Conservation (phyloP, 1,139 yeast genomes). For the Petasospora fabianii region DNA sequence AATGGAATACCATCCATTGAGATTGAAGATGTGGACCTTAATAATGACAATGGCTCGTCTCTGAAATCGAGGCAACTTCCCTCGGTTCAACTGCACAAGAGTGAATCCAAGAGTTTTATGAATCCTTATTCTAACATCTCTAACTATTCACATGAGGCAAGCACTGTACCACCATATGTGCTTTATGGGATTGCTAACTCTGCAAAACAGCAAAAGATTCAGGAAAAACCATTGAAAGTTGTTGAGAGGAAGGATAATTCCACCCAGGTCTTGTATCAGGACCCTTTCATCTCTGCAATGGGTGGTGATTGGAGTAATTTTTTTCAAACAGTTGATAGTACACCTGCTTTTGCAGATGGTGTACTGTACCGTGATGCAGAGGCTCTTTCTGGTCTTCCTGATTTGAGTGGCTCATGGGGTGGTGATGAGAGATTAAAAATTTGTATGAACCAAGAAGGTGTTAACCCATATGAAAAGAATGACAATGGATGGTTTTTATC, state of each 20-base stretch:
- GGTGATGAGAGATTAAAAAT: conserved; percentile 61
- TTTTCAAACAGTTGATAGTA: conserved; percentile 27
- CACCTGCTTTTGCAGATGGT: conserved; percentile 28
- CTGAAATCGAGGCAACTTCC: not conserved
- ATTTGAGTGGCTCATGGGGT: conserved; percentile 56
- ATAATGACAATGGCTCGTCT: not conserved
- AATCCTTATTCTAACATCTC: conserved; percentile 16
- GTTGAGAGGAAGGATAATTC: not conserved
- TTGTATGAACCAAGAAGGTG: conserved; percentile 39
- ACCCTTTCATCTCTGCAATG: conserved; percentile 28
- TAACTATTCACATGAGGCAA: conserved; percentile 32
- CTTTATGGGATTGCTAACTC: conserved; percentile 50
- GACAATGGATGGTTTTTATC: conserved; percentile 9
- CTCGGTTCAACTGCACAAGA: not conserved
- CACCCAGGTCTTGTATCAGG: conserved; percentile 13
- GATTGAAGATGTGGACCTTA: not conserved
- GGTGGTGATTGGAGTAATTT: conserved; percentile 29
- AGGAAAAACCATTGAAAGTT: conserved; percentile 5
- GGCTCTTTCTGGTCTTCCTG: conserved; percentile 25
- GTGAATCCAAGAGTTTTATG: not conserved
- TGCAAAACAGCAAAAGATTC: conserved; percentile 22
- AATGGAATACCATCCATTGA: not conserved
- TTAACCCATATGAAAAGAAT: conserved; percentile 19
- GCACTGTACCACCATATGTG: conserved; percentile 53
- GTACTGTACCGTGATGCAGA: conserved; percentile 22